Conservation (phyloP, 768 basidiomycete genomes). For the Fistulinella prunicolor region DNA sequence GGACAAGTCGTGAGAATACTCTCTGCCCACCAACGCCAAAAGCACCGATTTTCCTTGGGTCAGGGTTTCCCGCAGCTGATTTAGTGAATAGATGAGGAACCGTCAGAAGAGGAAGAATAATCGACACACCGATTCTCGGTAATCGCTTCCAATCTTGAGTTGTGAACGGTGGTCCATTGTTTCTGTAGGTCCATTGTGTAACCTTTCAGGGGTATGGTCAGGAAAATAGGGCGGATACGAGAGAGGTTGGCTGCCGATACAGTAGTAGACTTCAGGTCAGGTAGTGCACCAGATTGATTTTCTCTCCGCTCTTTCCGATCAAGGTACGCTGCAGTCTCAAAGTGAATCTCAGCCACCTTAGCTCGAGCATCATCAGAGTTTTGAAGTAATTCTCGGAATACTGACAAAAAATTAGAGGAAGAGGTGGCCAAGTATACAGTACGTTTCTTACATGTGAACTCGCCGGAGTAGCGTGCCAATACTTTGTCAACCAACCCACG, state of each 20-base stretch:
- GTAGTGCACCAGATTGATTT: slow-evolving; percentile 27
- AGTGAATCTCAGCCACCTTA: slow-evolving; percentile 69
- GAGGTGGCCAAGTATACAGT: no score
- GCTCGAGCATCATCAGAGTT: slow-evolving; percentile 93
- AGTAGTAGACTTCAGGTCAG: slow-evolving; percentile 59
- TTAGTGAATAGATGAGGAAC: no score
- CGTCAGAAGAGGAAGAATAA: no score
- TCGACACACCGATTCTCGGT: slow-evolving; percentile 12
- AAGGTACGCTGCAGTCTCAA: slow-evolving; percentile 56
- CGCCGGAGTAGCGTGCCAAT: slow-evolving; percentile 91
- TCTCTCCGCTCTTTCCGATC: slow-evolving; percentile 15
- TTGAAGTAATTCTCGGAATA: slow-evolving; percentile 84
- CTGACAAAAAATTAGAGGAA: slow-evolving; percentile 33
- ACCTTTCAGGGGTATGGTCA: no score
- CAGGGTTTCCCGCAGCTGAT: slow-evolving; percentile 25
- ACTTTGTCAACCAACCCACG: slow-evolving; percentile 97
- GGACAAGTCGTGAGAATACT: background rate
- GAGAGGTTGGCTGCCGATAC: slow-evolving; percentile 32
- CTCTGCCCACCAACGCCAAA: slow-evolving; percentile 21
- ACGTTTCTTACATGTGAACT: slow-evolving; percentile 74
- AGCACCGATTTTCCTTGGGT: slow-evolving; percentile 24
- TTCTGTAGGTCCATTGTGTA: slow-evolving; percentile 78
- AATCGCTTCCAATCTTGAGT: slow-evolving; percentile 15
- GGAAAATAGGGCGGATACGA: background rate
- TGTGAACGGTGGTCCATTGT: slow-evolving; percentile 54